A percentile compares a stretch with the other conserved stretches of the same genome.
Evolutionary conservation across 2,329 filamentous ascomycete genomes (phyloP).

Genomic region (Fusarium sp.): DNA sequence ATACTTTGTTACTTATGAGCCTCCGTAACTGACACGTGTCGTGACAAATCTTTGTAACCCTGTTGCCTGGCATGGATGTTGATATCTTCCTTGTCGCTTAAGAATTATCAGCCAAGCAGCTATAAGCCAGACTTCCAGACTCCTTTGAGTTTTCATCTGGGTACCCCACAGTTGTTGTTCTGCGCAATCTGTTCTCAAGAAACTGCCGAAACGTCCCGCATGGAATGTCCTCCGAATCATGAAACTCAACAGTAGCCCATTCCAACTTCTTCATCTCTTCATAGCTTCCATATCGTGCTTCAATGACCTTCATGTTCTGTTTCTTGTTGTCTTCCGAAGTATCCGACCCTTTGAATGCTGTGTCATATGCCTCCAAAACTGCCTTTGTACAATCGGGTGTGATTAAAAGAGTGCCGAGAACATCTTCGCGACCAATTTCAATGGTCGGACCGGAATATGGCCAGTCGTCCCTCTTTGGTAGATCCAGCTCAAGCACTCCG

Average conservation of each 20-base stretch:
- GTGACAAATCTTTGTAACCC: background rate
- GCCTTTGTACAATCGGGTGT: constrained; percentile 11
- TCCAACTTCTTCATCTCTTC: constrained; percentile 30
- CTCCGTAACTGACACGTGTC: constrained; percentile 1
- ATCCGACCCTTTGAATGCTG: background rate
- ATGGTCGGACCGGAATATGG: constrained; percentile 15
- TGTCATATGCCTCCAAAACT: constrained; percentile 19
- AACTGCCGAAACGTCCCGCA: constrained; percentile 24
- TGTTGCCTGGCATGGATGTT: background rate
- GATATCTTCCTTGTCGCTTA: background rate
- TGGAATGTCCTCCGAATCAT: constrained; percentile 1
- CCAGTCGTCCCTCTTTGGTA: constrained; percentile 11
- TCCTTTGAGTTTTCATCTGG: background rate
- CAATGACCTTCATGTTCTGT: constrained; percentile 11
- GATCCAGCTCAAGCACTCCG: constrained; percentile 1
- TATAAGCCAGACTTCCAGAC: constrained; percentile 9
- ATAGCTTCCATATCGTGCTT: constrained; percentile 29
- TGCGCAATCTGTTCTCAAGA: constrained; percentile 1
- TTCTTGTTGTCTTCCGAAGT: constrained; percentile 15
- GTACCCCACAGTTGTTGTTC: background rate
- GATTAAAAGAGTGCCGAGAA: constrained; percentile 9
- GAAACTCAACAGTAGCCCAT: constrained; percentile 10
- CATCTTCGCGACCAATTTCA: constrained; percentile 18
- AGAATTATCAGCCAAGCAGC: constrained; percentile 4
- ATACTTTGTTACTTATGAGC: background rate